phyloP scores from a whole-genome alignment of 23 red algal genomes.

The Gracilaria vermiculophylla region DNA sequence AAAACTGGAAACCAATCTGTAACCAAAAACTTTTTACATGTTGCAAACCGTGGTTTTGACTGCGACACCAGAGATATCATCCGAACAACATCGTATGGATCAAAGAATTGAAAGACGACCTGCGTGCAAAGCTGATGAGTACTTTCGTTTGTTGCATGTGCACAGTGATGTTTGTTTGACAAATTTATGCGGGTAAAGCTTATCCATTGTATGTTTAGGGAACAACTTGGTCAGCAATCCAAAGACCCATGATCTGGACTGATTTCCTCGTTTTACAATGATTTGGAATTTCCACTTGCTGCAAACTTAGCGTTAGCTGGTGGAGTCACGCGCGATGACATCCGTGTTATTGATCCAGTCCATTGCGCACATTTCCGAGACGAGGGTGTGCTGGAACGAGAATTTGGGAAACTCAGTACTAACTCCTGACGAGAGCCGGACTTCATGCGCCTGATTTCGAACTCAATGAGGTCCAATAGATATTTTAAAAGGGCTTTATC shows the following conservation, averaged over 20 bases:
- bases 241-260: background rate
- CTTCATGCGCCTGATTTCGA: too few relatives aligned
- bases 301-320: background rate
- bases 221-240: background rate
- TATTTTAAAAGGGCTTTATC: too few relatives aligned
- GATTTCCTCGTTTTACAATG: conserved; percentile 3
- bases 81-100: too few relatives aligned
- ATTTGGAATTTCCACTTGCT: background rate
- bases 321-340: background rate
- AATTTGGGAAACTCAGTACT: background rate
- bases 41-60: too few relatives aligned
- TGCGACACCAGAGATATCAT: too few relatives aligned
- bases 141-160: background rate
- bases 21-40: too few relatives aligned
- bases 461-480: too few relatives aligned
- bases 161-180: background rate
- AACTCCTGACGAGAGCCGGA: too few relatives aligned
- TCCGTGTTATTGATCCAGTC: background rate
- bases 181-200: background rate
- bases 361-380: background rate
- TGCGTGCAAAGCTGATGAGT: background rate
- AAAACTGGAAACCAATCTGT: too few relatives aligned
- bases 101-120: background rate
- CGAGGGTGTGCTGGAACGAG: background rate
- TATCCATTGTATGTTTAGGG: background rate